These are phyloP conservation scores for Fusarium subtropicale DNA, from an alignment of 2,329 filamentous ascomycete genomes.

Conservation along the genomic window DNA sequence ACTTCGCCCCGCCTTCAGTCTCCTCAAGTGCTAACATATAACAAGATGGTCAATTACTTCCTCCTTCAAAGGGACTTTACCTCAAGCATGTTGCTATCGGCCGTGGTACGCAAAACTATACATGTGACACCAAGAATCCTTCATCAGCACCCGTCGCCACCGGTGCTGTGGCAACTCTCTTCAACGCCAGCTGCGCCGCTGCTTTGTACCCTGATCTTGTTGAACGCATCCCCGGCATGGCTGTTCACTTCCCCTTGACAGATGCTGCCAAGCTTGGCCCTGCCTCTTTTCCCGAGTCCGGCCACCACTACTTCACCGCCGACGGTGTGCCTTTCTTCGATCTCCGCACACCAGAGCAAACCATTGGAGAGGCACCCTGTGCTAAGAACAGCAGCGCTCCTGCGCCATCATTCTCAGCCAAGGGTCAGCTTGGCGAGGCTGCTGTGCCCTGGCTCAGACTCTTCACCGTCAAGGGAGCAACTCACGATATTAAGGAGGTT, in stretches of 20 bases:
- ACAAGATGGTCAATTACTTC: slow-evolving; percentile 64
- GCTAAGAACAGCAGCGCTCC: slow-evolving; percentile 69
- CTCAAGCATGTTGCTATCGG: slow-evolving; percentile 86
- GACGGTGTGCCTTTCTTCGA: slow-evolving; percentile 82
- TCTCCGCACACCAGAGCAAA: slow-evolving; percentile 67
- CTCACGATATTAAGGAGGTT: slow-evolving; percentile 75
- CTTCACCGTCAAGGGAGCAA: slow-evolving; percentile 62
- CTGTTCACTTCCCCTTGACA: slow-evolving; percentile 73
- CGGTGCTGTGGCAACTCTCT: slow-evolving; percentile 86
- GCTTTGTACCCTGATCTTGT: slow-evolving; percentile 76
- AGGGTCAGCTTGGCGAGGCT: slow-evolving; percentile 71
- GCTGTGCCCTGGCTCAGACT: slow-evolving; percentile 88
- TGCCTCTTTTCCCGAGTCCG: slow-evolving; percentile 72
- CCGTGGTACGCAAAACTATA: slow-evolving; percentile 94
- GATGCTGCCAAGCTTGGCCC: slow-evolving; percentile 61
- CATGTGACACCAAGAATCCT: slow-evolving; percentile 73
- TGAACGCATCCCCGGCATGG: slow-evolving; percentile 71
- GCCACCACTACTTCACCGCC: slow-evolving; percentile 84
- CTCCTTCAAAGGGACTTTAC: slow-evolving; percentile 68
- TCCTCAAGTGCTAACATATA: slow-evolving; percentile 23
- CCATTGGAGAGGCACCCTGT: slow-evolving; percentile 71
- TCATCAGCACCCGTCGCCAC: slow-evolving; percentile 70
- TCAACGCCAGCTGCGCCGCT: slow-evolving; percentile 86
- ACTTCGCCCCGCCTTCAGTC: slow-evolving; percentile 37
- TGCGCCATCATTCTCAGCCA: slow-evolving; percentile 71